Conservation (phyloP, 1,284 basidiomycete species). For the Ceratobasidium sp. region DNA sequence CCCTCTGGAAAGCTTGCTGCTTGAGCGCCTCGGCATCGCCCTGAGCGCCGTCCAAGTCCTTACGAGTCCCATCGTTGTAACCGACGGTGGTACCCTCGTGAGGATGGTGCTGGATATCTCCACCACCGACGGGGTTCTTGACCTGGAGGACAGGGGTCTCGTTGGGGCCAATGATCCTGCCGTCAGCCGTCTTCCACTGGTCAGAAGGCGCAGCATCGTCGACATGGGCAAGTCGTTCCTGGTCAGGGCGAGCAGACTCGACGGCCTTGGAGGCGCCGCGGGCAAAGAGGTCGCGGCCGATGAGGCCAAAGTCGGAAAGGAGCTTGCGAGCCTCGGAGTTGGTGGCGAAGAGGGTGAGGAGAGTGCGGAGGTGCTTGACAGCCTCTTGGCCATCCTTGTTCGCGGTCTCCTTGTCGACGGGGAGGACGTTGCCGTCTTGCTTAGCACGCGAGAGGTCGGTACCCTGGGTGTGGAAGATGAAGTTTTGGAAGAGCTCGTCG, state of each 20-base stretch:
- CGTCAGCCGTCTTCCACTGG: constrained; percentile 65
- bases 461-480: constrained; percentile 80
- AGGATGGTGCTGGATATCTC: constrained; percentile 63
- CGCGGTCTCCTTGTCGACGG: constrained; percentile 69
- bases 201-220: constrained; percentile 79
- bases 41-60: constrained; percentile 53
- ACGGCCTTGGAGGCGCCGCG: constrained; percentile 82
- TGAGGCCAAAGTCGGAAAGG: constrained; percentile 81
- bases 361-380: constrained; percentile 85
- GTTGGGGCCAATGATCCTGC: constrained; percentile 60
- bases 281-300: constrained; percentile 90
- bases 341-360: constrained; percentile 85
- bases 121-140: constrained; percentile 60
- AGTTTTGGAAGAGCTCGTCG: constrained; percentile 91
- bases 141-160: constrained; percentile 69
- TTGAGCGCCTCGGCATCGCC: constrained; percentile 47
- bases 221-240: constrained; percentile 73
- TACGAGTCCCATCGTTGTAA: constrained; percentile 57
- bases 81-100: constrained; percentile 58
- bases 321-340: constrained; percentile 95
- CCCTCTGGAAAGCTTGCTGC: constrained; percentile 52
- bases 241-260: constrained; percentile 75
- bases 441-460: constrained; percentile 64
- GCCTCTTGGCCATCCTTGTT: constrained; percentile 75
- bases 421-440: constrained; percentile 63